Percentiles rank a stretch among this genome's conserved stretches.
Evolutionary conservation across 495 filamentous ascomycete genomes (phyloP).

Genomic region (Podospora conica): DNA sequence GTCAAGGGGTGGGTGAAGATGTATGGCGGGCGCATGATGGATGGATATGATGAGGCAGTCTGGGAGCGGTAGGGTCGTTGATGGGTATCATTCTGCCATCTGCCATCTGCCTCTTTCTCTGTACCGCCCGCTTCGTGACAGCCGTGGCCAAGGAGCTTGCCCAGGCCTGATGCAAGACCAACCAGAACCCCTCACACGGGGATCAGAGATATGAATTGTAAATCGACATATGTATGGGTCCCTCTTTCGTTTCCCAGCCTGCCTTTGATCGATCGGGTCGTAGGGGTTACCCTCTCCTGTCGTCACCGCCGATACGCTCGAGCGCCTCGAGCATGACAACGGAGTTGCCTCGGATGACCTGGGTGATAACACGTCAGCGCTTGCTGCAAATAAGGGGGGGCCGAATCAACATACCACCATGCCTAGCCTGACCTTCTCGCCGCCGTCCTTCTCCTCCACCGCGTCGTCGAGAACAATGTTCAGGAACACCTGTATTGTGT

Average conservation of each 20-base stretch:
- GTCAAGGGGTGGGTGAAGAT: constrained; percentile 45
- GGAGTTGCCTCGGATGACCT: constrained; percentile 85
- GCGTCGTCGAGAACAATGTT: constrained; percentile 98
- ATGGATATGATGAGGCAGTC: constrained; percentile 41
- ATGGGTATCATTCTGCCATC: constrained; percentile 1
- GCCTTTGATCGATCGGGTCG: not conserved
- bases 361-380: constrained; percentile 6
- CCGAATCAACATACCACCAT: constrained; percentile 68
- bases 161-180: constrained; percentile 9
- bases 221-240: not conserved
- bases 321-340: constrained; percentile 91
- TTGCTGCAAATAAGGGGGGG: not conserved
- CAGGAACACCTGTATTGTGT: constrained; percentile 71
- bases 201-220: not conserved
- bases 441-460: constrained; percentile 89
- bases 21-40: constrained; percentile 40
- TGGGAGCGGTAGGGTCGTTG: constrained; percentile 27
- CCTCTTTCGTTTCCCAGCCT: not conserved
- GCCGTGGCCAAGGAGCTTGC: not conserved
- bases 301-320: constrained; percentile 51
- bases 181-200: not conserved
- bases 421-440: constrained; percentile 84
- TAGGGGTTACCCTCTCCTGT: constrained; percentile 19
- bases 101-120: not conserved
- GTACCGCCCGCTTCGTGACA: not conserved